Evolutionary conservation across 257 asterid species (phyloP), one percentile per base, ranked within the genome.

Genomic region (Solanum arcanum): DNA sequence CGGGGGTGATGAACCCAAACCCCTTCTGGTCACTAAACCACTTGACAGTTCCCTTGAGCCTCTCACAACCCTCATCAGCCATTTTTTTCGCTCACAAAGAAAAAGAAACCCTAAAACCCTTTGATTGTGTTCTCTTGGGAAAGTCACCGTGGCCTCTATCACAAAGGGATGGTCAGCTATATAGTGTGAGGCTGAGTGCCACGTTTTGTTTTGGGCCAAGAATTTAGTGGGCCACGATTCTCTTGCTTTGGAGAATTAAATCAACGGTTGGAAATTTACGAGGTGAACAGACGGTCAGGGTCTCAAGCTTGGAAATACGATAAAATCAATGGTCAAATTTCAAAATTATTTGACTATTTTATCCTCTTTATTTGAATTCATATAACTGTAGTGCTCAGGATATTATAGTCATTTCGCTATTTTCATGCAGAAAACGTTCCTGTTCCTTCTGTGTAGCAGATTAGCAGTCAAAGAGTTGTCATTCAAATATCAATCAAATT

Each of bases 1-100:
- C 94, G 10, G 99, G 99, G 14, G 98, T 95, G 83, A 96, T 95
- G 89, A 96, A 96, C 0, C 99, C 99, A 42, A 91, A 96, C 0
- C 99, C 99, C 60, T 95, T 96, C 35, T 93, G 96, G 72, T 93
- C 98, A 86, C 90, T 93, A 87, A 96, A 96, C 99, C 99, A 96
- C 87, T 96, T 96, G 7, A 96, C 99, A 2, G 88, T 85, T 0
- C 99, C 99, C 92, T 81, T 93, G 7, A 86, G 88, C 89, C 91
- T 90, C 31, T 83, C 86, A 69, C 88, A 93, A 66, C 18, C 82
- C 31, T 89, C 88, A 20, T 86, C 91, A 1, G 91, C 90, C 94
- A 88, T 89, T 59, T 20, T 25, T 81, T 66, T 18, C 8, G n/a
- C 62, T 56, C 62, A 56, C 62, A 42, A 10, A 42, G 20, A 27